Conservation (phyloP, 345 rosid genomes). For the Balakata baccata region DNA sequence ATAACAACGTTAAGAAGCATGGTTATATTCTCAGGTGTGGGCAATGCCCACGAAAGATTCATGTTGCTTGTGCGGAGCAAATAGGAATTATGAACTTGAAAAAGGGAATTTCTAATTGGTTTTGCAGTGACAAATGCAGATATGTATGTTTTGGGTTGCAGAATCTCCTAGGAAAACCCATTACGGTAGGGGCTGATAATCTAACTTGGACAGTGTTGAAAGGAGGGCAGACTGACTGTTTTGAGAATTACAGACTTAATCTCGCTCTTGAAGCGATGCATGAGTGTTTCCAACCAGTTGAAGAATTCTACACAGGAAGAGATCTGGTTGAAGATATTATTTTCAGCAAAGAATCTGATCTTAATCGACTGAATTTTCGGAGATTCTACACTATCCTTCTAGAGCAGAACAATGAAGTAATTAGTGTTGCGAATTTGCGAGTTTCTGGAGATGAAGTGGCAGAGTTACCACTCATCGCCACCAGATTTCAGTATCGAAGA, state of each 20-base stretch:
- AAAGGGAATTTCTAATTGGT: slow-evolving; percentile 10
- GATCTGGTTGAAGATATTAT: slow-evolving; percentile 21
- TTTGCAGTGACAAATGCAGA: slow-evolving; percentile 35
- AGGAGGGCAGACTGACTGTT: slow-evolving; percentile 23
- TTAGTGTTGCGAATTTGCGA: slow-evolving; percentile 23
- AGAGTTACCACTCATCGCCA: slow-evolving; percentile 28
- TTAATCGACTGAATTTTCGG: slow-evolving; percentile 8
- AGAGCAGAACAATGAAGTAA: slow-evolving; percentile 9
- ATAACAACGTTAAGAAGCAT: not conserved
- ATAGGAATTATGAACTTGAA: not conserved
- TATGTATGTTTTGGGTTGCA: slow-evolving; percentile 42
- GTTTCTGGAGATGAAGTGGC: slow-evolving; percentile 27
- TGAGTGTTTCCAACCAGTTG: slow-evolving; percentile 27
- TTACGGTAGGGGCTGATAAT: slow-evolving; percentile 46
- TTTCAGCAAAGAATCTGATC: slow-evolving; percentile 10
- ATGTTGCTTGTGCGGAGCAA: slow-evolving; percentile 13
- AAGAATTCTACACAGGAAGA: slow-evolving; percentile 19
- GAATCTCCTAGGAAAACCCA: slow-evolving; percentile 51
- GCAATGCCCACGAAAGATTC: slow-evolving; percentile 24
- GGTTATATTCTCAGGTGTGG: not conserved
- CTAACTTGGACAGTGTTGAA: slow-evolving; percentile 67
- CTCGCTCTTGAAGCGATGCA: slow-evolving; percentile 19
- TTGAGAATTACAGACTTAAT: slow-evolving; percentile 36
- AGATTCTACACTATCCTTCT: slow-evolving; percentile 30
- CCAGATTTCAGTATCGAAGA: slow-evolving; percentile 22